phyloP scores from a whole-genome alignment of 176 grass and related monocot genomes.

The Hsuehochloa calcarea region DNA sequence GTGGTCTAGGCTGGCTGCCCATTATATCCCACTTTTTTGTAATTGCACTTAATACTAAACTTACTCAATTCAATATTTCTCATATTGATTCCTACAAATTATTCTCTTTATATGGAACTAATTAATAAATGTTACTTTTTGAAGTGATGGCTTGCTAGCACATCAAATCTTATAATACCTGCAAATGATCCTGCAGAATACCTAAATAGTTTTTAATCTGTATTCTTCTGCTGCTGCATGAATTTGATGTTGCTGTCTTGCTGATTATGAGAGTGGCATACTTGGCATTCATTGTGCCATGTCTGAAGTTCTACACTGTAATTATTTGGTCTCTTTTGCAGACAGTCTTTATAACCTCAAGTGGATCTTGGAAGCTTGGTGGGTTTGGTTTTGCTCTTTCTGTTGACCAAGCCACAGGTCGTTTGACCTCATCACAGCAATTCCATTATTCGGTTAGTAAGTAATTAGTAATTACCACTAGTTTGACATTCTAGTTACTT shows the following conservation, averaged over 20 bases:
- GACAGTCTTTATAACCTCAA: slow-evolving; percentile 93
- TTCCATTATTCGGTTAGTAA: slow-evolving; percentile 98
- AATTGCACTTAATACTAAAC: neutral
- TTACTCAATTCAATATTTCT: neutral
- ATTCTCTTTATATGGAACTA: slow-evolving; percentile 7
- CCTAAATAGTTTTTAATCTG: neutral
- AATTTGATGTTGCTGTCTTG: slow-evolving; percentile 13
- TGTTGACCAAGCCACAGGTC: slow-evolving; percentile 68
- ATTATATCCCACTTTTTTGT: neutral
- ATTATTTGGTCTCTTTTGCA: slow-evolving; percentile 38
- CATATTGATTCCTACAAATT: neutral
- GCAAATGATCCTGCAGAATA: slow-evolving; percentile 9
- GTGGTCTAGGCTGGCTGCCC: neutral
- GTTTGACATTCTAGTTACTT: slow-evolving; percentile 2
- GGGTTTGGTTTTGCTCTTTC: slow-evolving; percentile 95
- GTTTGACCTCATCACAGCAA: slow-evolving; percentile 73
- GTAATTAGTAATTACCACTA: slow-evolving; percentile 22
- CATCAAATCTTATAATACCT: slow-evolving; percentile 7
- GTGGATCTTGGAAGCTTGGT: slow-evolving; percentile 99
- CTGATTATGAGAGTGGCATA: neutral
- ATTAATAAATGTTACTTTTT: neutral
- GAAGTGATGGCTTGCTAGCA: neutral
- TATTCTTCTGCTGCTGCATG: slow-evolving; percentile 1
- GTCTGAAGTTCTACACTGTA: neutral
- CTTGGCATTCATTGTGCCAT: neutral